A percentile compares a stretch with the other conserved stretches of the same genome.
Conservation (phyloP, 495 filamentous ascomycete genomes). For the Niebla homalea region DNA sequence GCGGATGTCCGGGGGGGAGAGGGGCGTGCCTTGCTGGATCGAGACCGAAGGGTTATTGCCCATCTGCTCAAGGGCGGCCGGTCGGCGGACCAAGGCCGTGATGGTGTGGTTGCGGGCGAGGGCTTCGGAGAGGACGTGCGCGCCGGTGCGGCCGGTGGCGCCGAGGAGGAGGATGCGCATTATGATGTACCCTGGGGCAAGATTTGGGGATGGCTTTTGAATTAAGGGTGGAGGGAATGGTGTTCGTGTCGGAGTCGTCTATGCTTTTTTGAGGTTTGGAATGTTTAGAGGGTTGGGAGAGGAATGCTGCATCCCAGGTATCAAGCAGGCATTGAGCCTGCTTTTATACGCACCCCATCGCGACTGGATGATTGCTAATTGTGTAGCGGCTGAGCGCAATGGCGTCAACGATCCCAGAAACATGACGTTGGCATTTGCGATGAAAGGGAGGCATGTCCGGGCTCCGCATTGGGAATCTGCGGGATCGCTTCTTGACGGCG, state of each 20-base stretch:
- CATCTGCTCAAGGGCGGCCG: slow-evolving; percentile 13
- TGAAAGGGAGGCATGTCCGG: no score
- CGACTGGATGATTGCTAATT: no score
- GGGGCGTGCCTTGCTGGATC: slow-evolving; percentile 27
- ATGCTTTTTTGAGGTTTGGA: background rate
- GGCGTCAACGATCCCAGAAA: no score
- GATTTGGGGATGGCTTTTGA: background rate
- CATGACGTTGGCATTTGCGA: no score
- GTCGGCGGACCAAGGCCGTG: slow-evolving; percentile 29
- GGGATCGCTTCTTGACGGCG: no score
- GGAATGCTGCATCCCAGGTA: slow-evolving; percentile 3
- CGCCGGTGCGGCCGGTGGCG: slow-evolving; percentile 31
- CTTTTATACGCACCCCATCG: no score
- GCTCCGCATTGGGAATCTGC: no score
- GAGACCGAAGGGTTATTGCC: slow-evolving; percentile 15
- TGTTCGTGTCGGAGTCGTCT: background rate
- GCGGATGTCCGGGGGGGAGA: slow-evolving; percentile 23
- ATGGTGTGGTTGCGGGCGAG: slow-evolving; percentile 28
- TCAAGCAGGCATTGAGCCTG: no score
- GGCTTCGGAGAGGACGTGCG: slow-evolving; percentile 27
- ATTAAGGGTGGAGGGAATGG: slow-evolving; percentile 6
- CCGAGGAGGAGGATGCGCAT: slow-evolving; percentile 34
- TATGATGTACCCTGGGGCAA: no score
- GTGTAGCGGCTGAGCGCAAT: no score
- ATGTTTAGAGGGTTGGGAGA: background rate